Percentiles rank a stretch among this genome's conserved stretches.
Conservation (phyloP, 768 basidiomycete genomes). For the Rhizopogon roseolus region DNA sequence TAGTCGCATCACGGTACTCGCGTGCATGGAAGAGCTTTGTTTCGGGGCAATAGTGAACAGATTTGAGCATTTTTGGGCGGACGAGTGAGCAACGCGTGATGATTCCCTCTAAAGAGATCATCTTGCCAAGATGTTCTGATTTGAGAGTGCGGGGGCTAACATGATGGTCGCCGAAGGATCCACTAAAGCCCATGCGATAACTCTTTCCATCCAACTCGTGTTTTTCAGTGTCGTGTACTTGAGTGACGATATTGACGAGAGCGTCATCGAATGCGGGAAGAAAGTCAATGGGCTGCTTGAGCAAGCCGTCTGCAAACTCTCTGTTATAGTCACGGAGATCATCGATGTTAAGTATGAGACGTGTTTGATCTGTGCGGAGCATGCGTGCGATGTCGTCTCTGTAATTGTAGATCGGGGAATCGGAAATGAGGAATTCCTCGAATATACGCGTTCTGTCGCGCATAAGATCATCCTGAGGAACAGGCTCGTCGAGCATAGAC, state of each 20-base stretch:
- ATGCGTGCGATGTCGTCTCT: slow-evolving; percentile 79
- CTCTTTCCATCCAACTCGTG: slow-evolving; percentile 76
- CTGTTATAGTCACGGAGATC: slow-evolving; percentile 92
- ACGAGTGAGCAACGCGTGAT: slow-evolving; percentile 97
- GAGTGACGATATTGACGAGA: slow-evolving; percentile 65
- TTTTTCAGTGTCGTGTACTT: slow-evolving; percentile 72
- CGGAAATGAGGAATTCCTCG: slow-evolving; percentile 76
- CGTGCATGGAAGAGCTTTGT: slow-evolving; percentile 81
- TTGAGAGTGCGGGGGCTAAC: slow-evolving; percentile 91
- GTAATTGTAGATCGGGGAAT: slow-evolving; percentile 71
- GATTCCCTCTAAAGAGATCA: slow-evolving; percentile 97
- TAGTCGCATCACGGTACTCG: slow-evolving; percentile 90
- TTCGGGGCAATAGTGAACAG: slow-evolving; percentile 92
- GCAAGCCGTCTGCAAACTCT: slow-evolving; percentile 80
- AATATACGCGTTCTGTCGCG: slow-evolving; percentile 75
- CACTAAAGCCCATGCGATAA: slow-evolving; percentile 88
- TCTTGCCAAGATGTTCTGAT: slow-evolving; percentile 85
- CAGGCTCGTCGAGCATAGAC: slow-evolving; percentile 47
- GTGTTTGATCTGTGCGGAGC: slow-evolving; percentile 76
- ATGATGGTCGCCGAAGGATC: slow-evolving; percentile 97
- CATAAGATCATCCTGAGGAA: slow-evolving; percentile 65
- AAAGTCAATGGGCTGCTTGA: slow-evolving; percentile 84
- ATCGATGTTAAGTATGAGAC: slow-evolving; percentile 93
- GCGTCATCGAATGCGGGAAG: slow-evolving; percentile 89
- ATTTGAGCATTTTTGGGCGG: slow-evolving; percentile 96